Base-by-base conservation (phyloP, 345 rosid species). In the Odontarrhena argentea region DNA sequence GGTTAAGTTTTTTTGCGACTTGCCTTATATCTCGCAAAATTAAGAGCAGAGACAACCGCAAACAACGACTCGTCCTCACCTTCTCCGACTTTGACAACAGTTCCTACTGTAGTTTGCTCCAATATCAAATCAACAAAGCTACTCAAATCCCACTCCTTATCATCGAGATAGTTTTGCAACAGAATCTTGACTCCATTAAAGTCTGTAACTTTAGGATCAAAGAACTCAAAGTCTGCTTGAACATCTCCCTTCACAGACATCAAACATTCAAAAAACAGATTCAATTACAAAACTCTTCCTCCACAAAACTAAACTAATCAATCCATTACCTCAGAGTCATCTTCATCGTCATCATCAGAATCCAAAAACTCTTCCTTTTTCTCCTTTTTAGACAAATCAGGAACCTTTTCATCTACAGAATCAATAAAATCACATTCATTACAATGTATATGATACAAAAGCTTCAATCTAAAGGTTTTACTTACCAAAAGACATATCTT, bases 141-240 rank as follows among this genome's bases (percentile, higher is more conserved):
- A 67, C 88, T 91, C 83, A 91, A 82, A 77, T 88, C 92, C 99
- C 99, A 94, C 62, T 84, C 77, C 70, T 71, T 67, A 41, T 84
- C 79, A 77, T 83, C 96, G 28, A 88, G 91, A 77, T 83, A 91
- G 65, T 78, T 75, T 42, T 78, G 91, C 42, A 91, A 68, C 63
- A 91, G 77, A 5, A 77, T 74, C 84, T 86, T 91, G 63, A 86
- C 91, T 8, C 97, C 95, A 9, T 88, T 88, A 55, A 88, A 94
- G 51, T 94, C 96, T 7, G 81, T 77, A 1, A 81, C 65, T 81
- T 91, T 94, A 0, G 96, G 97, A 79, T 91, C 99, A 76, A 87
- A 85, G 81, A 94, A 94, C 18, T 81, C 92, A 69, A 94, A 91
- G 74, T 94, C 99, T 9, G 92, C 92, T 82, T 94, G 93, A 5